Evolutionary conservation across 345 rosid genomes (phyloP), one percentile per base, ranked within the genome.

Genomic region (Reutealis trisperma): DNA sequence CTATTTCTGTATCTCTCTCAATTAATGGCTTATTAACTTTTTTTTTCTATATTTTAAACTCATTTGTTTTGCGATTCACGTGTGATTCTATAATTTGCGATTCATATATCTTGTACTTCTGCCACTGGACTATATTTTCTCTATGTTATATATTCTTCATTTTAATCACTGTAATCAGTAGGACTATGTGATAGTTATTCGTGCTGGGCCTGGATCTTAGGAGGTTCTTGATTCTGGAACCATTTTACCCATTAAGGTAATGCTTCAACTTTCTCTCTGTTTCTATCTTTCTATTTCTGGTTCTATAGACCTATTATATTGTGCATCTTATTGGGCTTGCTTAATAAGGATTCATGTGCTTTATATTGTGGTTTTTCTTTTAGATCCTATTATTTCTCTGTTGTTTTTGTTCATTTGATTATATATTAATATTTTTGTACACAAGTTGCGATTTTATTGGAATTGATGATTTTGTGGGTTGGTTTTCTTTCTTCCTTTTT

Each of bases 101-200:
- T 22, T 49, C 42, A 67, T 68, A 51, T 37, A 18, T 70, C 73
- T 74, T 82, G 72, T 77, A 79, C 78, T 60, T 75, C 16, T 73
- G 10, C 41, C 76, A 21, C 22, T 15, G 14, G 49, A 27, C 51
- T 42, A 57, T 71, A 41, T 77, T 15, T 64, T 42, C 44, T 4
- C n/a, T 76, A 1, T 1, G 63, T 57, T 45, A 13, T 70, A 9
- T 34, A 34, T 32, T 47, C 34, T 70, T 74, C 25, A 10, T 61
- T 21, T 34, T 1, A 34, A 34, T 34, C 3, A 34, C 3, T 34
- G 5, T 34, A 34, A 34, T 34, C 37, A 34, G 37, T 32, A 12
- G n/a, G 25, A 55, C 70, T 70, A 24, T n/a, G 41, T 16, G 80
- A 68, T 66, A 45, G 27, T 49, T 32, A 57, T 41, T 55, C 30